Percentiles rank a stretch among this genome's conserved stretches.
Conservation (phyloP, 2,329 filamentous ascomycete species). For the Botryosphaeria dothidea region DNA sequence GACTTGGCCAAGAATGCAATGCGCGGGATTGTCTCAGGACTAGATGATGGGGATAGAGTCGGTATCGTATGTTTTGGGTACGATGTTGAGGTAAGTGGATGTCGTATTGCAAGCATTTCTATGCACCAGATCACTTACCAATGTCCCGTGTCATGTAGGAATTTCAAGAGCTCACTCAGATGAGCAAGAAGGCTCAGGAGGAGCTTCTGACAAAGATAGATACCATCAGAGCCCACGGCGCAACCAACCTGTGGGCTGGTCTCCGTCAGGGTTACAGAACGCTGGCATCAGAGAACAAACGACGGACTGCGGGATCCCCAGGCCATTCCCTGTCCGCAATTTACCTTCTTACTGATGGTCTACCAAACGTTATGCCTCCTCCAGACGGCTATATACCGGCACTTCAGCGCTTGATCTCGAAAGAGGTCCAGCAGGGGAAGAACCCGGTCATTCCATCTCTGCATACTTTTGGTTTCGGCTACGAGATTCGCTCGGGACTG, state of each 20-base stretch:
- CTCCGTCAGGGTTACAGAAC: constrained; percentile 44
- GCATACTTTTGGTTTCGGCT: constrained; percentile 59
- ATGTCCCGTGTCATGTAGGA: not conserved
- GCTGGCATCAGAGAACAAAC: not conserved
- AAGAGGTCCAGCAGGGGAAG: constrained; percentile 21
- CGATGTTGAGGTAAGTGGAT: constrained; percentile 34
- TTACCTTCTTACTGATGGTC: constrained; percentile 51
- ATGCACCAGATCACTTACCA: not conserved
- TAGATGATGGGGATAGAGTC: constrained; percentile 56
- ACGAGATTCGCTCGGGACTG: constrained; percentile 51
- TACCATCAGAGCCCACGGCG: constrained; percentile 37
- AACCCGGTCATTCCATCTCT: constrained; percentile 31
- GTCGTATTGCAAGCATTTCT: too few species aligned
- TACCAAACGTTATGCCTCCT: constrained; percentile 55
- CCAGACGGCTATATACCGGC: constrained; percentile 56
- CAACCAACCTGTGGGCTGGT: constrained; percentile 62
- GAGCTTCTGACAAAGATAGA: constrained; percentile 45
- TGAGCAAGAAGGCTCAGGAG: constrained; percentile 45
- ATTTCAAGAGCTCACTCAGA: not conserved
- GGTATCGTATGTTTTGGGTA: constrained; percentile 59
- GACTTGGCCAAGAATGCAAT: constrained; percentile 64
- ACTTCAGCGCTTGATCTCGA: constrained; percentile 39
- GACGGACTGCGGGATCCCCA: not conserved
- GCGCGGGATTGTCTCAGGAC: constrained; percentile 58
- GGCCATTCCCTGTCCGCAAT: constrained; percentile 32